These are phyloP conservation scores for Lodderomyces margitis DNA, from an alignment of 1,139 yeast genomes.

Conservation along the genomic window DNA sequence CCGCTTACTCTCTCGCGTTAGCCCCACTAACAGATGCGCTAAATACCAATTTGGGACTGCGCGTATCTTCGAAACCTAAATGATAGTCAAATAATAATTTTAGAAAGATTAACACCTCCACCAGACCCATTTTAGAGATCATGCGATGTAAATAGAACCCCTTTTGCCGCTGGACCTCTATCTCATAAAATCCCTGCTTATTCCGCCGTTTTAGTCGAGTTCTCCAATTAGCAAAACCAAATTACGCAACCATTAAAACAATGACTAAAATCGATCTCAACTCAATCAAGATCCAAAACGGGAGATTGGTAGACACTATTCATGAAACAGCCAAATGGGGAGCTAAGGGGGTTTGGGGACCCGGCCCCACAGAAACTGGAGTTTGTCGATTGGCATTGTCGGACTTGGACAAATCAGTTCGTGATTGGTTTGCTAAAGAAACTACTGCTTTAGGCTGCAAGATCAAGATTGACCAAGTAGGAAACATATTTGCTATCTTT, in stretches of 20 bases:
- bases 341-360: slow-evolving; percentile 63
- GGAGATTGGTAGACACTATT: slow-evolving; percentile 41
- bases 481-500: slow-evolving; percentile 63
- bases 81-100: background rate
- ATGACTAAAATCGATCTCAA: slow-evolving; percentile 4
- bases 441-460: slow-evolving; percentile 54
- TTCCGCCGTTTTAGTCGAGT: background rate
- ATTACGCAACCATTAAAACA: background rate
- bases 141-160: background rate
- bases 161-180: background rate
- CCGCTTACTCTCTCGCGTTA: background rate
- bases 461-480: slow-evolving; percentile 58
- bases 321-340: slow-evolving; percentile 65
- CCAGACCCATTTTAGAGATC: background rate
- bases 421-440: slow-evolving; percentile 65
- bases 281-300: slow-evolving; percentile 13
- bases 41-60: background rate
- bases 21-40: background rate
- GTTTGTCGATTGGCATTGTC: slow-evolving; percentile 60
- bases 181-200: background rate
- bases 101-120: background rate
- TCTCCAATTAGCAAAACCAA: background rate
- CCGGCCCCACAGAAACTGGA: slow-evolving; percentile 51
- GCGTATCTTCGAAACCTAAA: background rate
- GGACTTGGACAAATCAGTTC: slow-evolving; percentile 62